phyloP scores from a whole-genome alignment of 176 grass and related monocot species.

The Eremochloa ophiuroides region DNA sequence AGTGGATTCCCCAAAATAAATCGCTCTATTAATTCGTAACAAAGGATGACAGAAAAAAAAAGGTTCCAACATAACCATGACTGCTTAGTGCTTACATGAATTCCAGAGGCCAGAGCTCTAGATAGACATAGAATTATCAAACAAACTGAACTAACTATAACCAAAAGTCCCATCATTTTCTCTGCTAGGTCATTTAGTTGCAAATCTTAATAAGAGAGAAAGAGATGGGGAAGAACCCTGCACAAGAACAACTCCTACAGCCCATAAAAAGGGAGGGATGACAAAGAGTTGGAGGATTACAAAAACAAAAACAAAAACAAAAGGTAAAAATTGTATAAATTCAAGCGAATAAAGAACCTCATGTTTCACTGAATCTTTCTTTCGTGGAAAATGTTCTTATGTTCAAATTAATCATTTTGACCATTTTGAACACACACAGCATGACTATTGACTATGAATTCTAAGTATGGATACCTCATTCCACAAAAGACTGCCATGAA shows the following conservation, averaged over 20 bases:
- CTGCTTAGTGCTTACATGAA: background rate
- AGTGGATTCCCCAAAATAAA: background rate
- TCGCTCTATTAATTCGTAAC: background rate
- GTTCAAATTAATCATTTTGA: background rate
- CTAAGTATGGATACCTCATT: background rate
- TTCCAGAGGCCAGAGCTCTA: too few species aligned
- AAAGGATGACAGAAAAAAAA: background rate
- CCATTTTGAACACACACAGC: background rate
- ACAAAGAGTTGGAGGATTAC: background rate
- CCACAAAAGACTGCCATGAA: background rate
- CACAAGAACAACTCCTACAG: background rate
- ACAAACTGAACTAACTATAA: too few species aligned
- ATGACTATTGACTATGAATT: background rate
- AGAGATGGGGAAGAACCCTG: background rate
- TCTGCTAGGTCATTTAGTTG: too few species aligned
- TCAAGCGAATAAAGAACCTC: background rate
- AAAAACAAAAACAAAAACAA: background rate
- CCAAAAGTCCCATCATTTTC: too few species aligned
- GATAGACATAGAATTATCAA: too few species aligned
- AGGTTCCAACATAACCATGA: background rate
- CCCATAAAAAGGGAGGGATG: background rate
- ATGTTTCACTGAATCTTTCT: background rate
- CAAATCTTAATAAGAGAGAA: background rate
- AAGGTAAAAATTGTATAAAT: background rate
- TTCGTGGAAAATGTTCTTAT: background rate